Evolutionary conservation across 345 rosid genomes (phyloP), one percentile per base, ranked within the genome.

Genomic region (Syzygium oleosum): DNA sequence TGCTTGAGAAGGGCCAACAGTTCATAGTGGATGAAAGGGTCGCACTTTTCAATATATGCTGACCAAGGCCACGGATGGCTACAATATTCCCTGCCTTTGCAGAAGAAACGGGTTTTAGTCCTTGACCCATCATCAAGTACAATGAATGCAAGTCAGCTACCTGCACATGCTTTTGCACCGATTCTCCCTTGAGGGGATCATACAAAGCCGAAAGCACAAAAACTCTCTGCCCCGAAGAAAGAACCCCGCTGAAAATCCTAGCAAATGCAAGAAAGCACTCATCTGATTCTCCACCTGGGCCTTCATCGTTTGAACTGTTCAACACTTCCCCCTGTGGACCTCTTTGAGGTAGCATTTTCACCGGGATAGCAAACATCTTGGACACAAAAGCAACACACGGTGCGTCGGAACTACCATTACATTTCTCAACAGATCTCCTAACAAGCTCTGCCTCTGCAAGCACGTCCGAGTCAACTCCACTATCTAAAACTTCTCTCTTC

Each of bases 181-280:
- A 93, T 56, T 96, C 98, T 8, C 85, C 91, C 88, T 91, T 95
- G 27, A 92, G 92, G 78, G 99, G 99, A 91, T 97, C 99, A 90
- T 97, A 95, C 58, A 97, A 83, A 89, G 98, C 90, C 49, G 99
- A 92, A 87, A 96, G 96, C 79, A 97, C 98, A 88, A 94, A 96
- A 86, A 96, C 88, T 85, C 88, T 94, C 89, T 95, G 96, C 21
- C 98, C 95, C 0, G 93, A 88, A 17, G 89, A 58, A 86, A 97
- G 93, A 91, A 94, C 95, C 79, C 98, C 99, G 7, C 99, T 96
- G 90, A 97, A 97, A 87, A 97, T 91, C 93, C 99, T 94, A 43
- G 98, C 99, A 93, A 97, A 97, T 78, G 98, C 98, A 90, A 97
- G 98, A 91, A 97, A 97, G 84, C 99, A 97, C 91, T 97, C 99